Evolutionary conservation across 768 basidiomycete genomes (phyloP), one percentile per base, ranked within the genome.

Genomic region (Auricularia cornea): DNA sequence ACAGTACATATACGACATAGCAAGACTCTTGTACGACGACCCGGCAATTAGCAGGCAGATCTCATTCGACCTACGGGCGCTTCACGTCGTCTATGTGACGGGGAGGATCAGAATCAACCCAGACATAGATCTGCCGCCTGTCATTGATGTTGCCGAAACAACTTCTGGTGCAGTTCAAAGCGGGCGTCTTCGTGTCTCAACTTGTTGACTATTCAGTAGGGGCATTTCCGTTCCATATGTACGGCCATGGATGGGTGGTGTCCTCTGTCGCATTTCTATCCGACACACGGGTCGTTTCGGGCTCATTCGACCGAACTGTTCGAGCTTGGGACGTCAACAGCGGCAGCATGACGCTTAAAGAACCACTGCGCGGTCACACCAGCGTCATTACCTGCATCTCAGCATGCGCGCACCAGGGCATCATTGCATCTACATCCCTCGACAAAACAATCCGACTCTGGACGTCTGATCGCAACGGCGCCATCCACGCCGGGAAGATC

Each of bases 341-440:
- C 6, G 60, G 65, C n/a, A 18, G 48, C 18, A 5, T 29, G 20
- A 18, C 16, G 12, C 10, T 35, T 14, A 20, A 5, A 14, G 44
- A 23, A 11, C 44, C 44, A 6, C 6, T 48, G 44, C 10, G 12
- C 12, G 18, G 57, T 1, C 68, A 71, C 59, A 41, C 48, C 5
- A 51, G 30, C 29, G 26, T 41, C 1, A 61, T 71, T 4, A 60
- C 30, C 16, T 65, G 60, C 11, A 33, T 65, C 18, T 26, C 64
- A 4, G 60, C 62, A 18, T 56, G 60, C 63, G 10, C 35, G 35
- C n/a, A 60, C 66, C 4, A 62, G 69, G 11, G 59, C 63, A 3
- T 73, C 68, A 63, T 70, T 69, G 1, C 65, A 60, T 20, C 67
- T 64, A 52, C 61, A 10, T 65, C 23, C 32, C 12, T 4, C n/a